A percentile compares a stretch with the other conserved stretches of the same genome.
phyloP scores from a whole-genome alignment of 441 rosid species.

The Iberis amara region DNA sequence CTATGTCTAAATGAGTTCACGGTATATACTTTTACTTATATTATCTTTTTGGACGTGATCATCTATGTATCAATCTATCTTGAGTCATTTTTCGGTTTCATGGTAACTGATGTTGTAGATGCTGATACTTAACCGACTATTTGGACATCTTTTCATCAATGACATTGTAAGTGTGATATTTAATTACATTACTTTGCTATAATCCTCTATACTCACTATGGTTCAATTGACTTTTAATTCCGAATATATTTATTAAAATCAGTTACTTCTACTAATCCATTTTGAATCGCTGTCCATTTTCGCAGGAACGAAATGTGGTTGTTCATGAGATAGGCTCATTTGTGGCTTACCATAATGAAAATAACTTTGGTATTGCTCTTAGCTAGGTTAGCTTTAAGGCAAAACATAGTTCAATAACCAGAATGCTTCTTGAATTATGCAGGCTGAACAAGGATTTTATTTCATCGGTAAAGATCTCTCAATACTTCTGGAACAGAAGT shows the following conservation, averaged over 20 bases:
- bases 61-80: slow-evolving; percentile 14
- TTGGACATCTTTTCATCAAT: slow-evolving; percentile 66
- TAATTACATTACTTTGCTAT: slow-evolving; percentile 6
- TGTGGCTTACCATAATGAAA: slow-evolving; percentile 79
- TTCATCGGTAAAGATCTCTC: slow-evolving; percentile 65
- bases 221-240: slow-evolving; percentile 23
- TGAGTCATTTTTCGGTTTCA: neutral
- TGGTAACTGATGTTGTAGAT: slow-evolving; percentile 49
- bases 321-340: slow-evolving; percentile 85
- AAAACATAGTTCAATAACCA: slow-evolving; percentile 4
- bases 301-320: slow-evolving; percentile 73
- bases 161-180: slow-evolving; percentile 68
- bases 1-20: slow-evolving; percentile 92
- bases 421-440: slow-evolving; percentile 23
- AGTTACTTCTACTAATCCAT: neutral
- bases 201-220: neutral
- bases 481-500: slow-evolving; percentile 49
- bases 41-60: slow-evolving; percentile 8
- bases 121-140: slow-evolving; percentile 93
- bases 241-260: slow-evolving; percentile 26
- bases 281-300: neutral
- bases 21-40: slow-evolving; percentile 38
- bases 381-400: slow-evolving; percentile 10
- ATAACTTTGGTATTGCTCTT: slow-evolving; percentile 62
- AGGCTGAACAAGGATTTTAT: slow-evolving; percentile 89